Evolutionary conservation across 352 stramenopile genomes (phyloP).

Genomic region (Globisporangium carolinianum): DNA sequence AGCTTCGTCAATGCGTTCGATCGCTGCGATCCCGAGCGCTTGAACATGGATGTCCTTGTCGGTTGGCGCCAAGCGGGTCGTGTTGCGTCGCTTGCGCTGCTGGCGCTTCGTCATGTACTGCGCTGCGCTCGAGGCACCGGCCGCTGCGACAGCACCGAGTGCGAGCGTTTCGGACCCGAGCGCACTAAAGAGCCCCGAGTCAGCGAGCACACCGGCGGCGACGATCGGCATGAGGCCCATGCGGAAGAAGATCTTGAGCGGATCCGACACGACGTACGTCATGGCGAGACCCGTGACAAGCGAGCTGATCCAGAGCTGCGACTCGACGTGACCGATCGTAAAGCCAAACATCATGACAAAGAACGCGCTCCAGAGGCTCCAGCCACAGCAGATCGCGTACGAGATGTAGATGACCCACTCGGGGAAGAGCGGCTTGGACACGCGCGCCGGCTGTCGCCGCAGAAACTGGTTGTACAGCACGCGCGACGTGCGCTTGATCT

Average conservation of each 20-base stretch:
- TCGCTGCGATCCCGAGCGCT: conserved; percentile 12
- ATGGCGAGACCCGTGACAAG: conserved; percentile 44
- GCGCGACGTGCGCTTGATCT: conserved; percentile 52
- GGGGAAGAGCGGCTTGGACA: conserved; percentile 54
- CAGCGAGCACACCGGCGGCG: conserved; percentile 37
- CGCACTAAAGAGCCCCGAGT: conserved; percentile 47
- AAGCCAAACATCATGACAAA: conserved; percentile 74
- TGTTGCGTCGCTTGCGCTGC: conserved; percentile 9
- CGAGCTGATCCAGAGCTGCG: conserved; percentile 58
- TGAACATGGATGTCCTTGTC: conserved; percentile 13
- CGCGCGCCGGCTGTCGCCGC: conserved; percentile 35
- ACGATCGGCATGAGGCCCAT: conserved; percentile 68
- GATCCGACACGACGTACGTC: conserved; percentile 56
- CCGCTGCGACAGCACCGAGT: conserved; percentile 32
- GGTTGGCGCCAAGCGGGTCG: conserved; percentile 24
- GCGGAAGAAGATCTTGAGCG: conserved; percentile 63
- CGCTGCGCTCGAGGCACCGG: conserved; percentile 38
- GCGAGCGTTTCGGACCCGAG: conserved; percentile 40
- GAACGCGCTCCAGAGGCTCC: conserved; percentile 51
- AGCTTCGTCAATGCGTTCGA: conserved; percentile 8
- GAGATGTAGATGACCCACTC: conserved; percentile 71
- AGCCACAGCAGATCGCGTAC: conserved; percentile 46
- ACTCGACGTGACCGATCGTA: conserved; percentile 46
- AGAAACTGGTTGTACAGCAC: conserved; percentile 74
- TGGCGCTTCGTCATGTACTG: conserved; percentile 36